These are phyloP conservation scores for Vigna radiata DNA, from an alignment of 306 rosid species.

Conservation along the genomic window DNA sequence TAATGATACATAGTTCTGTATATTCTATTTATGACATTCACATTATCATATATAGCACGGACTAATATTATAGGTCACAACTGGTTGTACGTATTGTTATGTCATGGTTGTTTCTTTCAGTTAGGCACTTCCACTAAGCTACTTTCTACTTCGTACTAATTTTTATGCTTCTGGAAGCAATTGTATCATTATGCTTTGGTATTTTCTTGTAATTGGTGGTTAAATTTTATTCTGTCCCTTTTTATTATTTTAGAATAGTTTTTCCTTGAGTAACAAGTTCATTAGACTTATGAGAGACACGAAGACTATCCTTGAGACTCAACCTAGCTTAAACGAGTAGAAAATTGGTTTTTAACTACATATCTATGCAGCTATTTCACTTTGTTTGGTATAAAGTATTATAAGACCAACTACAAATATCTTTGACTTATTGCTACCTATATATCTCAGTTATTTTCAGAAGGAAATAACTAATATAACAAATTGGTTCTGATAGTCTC, in stretches of 20 bases:
- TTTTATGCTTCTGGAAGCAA: constrained; percentile 2
- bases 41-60: constrained; percentile 5
- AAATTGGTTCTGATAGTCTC: not conserved
- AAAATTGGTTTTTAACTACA: constrained; percentile 1
- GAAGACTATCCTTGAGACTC: constrained; percentile 11
- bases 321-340: constrained; percentile 8
- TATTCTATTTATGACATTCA: constrained; percentile 24
- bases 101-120: constrained; percentile 31
- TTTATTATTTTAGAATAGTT: not conserved
- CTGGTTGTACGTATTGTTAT: constrained; percentile 8
- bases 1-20: constrained; percentile 18
- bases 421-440: not conserved
- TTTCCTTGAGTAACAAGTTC: constrained; percentile 17
- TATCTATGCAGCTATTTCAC: constrained; percentile 21
- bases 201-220: constrained; percentile 27
- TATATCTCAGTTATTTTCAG: constrained; percentile 12
- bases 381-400: constrained; percentile 9
- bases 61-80: constrained; percentile 2
- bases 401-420: constrained; percentile 12
- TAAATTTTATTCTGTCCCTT: constrained; percentile 24
- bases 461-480: not conserved
- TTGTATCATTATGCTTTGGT: constrained; percentile 22
- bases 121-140: constrained; percentile 29
- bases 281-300: not conserved
- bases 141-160: constrained; percentile 23